These are phyloP conservation scores for Jimgerdemannia flammicorona DNA, from an alignment of 192 early-diverging fungal species.

Conservation along the genomic window DNA sequence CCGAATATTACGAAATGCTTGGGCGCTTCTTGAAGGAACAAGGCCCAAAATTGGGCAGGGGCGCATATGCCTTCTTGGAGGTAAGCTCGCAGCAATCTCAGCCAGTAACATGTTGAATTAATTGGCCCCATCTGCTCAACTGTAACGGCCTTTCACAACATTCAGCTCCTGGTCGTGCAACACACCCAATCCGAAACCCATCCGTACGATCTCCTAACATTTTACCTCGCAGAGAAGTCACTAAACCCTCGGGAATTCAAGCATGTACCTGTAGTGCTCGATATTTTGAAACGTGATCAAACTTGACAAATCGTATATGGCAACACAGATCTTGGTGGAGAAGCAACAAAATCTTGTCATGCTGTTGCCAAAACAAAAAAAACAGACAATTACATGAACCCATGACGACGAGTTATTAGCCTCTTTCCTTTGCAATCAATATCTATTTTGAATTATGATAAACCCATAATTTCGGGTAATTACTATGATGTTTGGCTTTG, in stretches of 20 bases:
- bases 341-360: no score
- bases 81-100: background rate
- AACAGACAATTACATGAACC: no score
- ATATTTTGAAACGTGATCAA: background rate
- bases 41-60: background rate
- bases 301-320: no score
- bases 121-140: no score
- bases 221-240: background rate
- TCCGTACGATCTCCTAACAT: background rate
- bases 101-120: background rate
- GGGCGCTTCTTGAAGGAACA: background rate
- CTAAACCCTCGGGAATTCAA: background rate
- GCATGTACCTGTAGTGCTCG: background rate
- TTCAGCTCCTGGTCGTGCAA: background rate
- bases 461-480: no score
- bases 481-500: no score
- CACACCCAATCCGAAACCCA: background rate
- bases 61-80: background rate
- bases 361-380: no score
- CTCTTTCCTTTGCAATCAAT: no score
- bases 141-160: background rate
- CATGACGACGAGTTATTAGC: no score
- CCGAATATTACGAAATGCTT: background rate
- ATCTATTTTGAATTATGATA: no score
- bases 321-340: no score